Percentiles rank a stretch among this genome's conserved stretches.
Conservation (phyloP, 441 rosid genomes). For the Arabidopsis lyrata region DNA sequence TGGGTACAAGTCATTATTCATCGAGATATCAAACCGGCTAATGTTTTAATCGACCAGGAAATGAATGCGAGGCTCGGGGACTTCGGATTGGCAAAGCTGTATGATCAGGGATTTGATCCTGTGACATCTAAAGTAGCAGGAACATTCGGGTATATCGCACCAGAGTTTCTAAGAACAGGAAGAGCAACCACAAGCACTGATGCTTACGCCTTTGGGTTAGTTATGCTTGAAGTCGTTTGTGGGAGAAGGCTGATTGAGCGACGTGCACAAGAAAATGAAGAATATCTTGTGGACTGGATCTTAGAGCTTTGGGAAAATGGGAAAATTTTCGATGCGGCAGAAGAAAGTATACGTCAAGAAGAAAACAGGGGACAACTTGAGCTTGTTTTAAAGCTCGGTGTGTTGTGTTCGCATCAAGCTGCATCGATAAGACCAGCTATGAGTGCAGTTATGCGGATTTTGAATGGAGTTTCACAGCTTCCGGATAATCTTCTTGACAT, state of each 20-base stretch:
- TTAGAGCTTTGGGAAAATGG: slow-evolving; percentile 27
- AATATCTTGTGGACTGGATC: slow-evolving; percentile 48
- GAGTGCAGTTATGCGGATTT: slow-evolving; percentile 38
- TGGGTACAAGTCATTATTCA: slow-evolving; percentile 54
- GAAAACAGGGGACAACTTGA: not conserved
- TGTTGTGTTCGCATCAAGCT: slow-evolving; percentile 47
- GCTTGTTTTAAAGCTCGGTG: slow-evolving; percentile 36
- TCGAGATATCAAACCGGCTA: slow-evolving; percentile 55
- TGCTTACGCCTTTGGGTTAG: slow-evolving; percentile 51
- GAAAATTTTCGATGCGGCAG: not conserved
- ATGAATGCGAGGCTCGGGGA: slow-evolving; percentile 50
- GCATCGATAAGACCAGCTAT: slow-evolving; percentile 47
- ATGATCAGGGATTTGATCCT: slow-evolving; percentile 48
- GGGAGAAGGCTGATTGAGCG: slow-evolving; percentile 52
- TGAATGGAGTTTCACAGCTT: slow-evolving; percentile 25
- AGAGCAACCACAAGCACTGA: slow-evolving; percentile 53
- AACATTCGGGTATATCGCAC: slow-evolving; percentile 57
- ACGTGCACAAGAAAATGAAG: slow-evolving; percentile 29
- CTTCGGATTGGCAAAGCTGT: slow-evolving; percentile 52
- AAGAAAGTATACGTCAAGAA: slow-evolving; percentile 14
- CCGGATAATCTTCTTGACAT: slow-evolving; percentile 34
- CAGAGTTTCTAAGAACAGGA: slow-evolving; percentile 50
- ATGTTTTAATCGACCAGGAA: slow-evolving; percentile 47
- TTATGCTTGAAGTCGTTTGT: slow-evolving; percentile 56
- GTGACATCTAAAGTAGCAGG: slow-evolving; percentile 52